Percentiles rank a stretch among this genome's conserved stretches.
Evolutionary conservation across 352 stramenopile species (phyloP).

Genomic region (Aphanomyces astaci): DNA sequence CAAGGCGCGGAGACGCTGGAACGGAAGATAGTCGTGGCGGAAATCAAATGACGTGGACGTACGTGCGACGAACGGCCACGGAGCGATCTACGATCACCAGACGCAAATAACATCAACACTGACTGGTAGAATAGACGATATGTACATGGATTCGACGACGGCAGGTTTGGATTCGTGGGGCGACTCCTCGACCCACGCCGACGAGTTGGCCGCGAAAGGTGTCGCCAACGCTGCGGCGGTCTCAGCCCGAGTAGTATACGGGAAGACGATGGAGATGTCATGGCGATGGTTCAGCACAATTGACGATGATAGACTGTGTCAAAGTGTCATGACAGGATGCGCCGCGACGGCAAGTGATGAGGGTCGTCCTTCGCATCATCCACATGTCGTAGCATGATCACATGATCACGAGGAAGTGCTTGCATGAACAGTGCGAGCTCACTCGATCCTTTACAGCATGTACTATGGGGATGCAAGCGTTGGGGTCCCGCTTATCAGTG

Average conservation of each 20-base stretch:
- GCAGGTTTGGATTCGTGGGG: too few relatives aligned
- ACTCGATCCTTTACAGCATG: background rate
- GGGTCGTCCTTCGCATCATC: too few relatives aligned
- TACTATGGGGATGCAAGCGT: background rate
- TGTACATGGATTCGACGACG: background rate
- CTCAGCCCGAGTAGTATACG: too few relatives aligned
- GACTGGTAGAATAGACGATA: too few relatives aligned
- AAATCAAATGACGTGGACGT: background rate
- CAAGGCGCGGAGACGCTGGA: background rate
- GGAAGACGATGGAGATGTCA: background rate
- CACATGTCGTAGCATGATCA: background rate
- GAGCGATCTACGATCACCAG: background rate
- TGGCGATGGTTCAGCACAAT: background rate
- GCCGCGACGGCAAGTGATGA: too few relatives aligned
- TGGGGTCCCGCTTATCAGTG: background rate
- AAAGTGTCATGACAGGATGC: too few relatives aligned
- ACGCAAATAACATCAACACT: too few relatives aligned
- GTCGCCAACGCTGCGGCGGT: background rate
- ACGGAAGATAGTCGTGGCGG: background rate
- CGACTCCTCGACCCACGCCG: background rate
- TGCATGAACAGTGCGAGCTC: background rate
- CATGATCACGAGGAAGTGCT: background rate
- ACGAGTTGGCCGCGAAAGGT: background rate
- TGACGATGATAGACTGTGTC: too few relatives aligned
- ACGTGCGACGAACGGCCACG: background rate